Conservation (phyloP, 2,329 filamentous ascomycete genomes). For the Pseudogymnoascus sp. region DNA sequence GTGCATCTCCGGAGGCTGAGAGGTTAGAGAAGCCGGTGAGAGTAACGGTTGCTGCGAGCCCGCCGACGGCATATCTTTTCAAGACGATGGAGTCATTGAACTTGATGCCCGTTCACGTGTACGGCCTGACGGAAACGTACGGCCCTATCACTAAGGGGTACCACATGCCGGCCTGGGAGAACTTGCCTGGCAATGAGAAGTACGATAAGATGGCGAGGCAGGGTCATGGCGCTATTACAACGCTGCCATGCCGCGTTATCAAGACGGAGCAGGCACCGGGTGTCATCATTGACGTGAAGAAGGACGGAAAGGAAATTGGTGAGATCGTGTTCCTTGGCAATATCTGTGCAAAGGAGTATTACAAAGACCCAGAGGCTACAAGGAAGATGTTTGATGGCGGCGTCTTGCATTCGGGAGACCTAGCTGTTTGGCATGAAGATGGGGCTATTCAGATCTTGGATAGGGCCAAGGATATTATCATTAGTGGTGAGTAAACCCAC, state of each 20-base stretch:
- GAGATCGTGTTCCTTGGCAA: slow-evolving; percentile 86
- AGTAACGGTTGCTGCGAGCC: slow-evolving; percentile 88
- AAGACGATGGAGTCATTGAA: slow-evolving; percentile 80
- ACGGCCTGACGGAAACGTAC: slow-evolving; percentile 84
- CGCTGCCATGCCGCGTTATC: slow-evolving; percentile 72
- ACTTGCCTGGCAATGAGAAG: slow-evolving; percentile 63
- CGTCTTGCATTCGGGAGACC: slow-evolving; percentile 78
- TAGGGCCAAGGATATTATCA: slow-evolving; percentile 95
- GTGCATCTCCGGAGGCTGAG: slow-evolving; percentile 68
- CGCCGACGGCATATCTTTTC: slow-evolving; percentile 83
- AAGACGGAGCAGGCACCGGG: slow-evolving; percentile 67
- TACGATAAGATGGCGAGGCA: slow-evolving; percentile 89
- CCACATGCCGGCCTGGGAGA: slow-evolving; percentile 76
- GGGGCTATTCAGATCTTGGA: slow-evolving; percentile 88
- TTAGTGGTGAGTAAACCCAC: slow-evolving; percentile 57
- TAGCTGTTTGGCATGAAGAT: slow-evolving; percentile 89
- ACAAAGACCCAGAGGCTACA: slow-evolving; percentile 81
- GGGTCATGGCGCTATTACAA: slow-evolving; percentile 83
- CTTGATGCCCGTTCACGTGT: slow-evolving; percentile 84
- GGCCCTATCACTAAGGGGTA: slow-evolving; percentile 95
- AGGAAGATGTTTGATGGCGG: slow-evolving; percentile 81
- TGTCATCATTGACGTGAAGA: slow-evolving; percentile 57
- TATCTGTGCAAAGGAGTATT: slow-evolving; percentile 86
- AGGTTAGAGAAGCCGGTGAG: slow-evolving; percentile 62
- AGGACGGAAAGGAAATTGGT: slow-evolving; percentile 67